Conservation (phyloP, 2,329 filamentous ascomycete genomes). For the Paracamarosporium sp. region DNA sequence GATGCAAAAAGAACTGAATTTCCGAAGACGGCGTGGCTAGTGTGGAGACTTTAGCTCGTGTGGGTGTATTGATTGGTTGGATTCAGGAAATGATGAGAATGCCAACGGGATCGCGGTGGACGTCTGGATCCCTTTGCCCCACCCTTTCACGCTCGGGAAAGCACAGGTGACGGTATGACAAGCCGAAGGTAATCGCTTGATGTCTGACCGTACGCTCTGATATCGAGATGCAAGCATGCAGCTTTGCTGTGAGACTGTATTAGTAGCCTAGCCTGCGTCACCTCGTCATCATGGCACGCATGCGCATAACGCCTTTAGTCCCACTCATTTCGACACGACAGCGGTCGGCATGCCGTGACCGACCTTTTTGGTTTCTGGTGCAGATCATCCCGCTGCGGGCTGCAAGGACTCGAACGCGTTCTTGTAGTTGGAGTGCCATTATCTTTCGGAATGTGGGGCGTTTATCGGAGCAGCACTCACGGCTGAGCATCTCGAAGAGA, state of each 20-base stretch:
- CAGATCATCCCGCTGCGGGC: slow-evolving; percentile 9
- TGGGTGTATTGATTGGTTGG: slow-evolving; percentile 13
- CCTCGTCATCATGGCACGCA: slow-evolving; percentile 26
- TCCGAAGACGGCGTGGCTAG: slow-evolving; percentile 5
- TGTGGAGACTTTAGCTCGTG: background rate
- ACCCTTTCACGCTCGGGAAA: background rate
- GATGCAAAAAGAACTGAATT: background rate
- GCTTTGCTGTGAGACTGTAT: slow-evolving; percentile 13
- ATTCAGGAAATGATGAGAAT: slow-evolving; percentile 6
- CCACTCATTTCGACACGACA: slow-evolving; percentile 25
- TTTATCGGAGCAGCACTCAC: background rate
- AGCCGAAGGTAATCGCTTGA: background rate
- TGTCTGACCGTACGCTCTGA: background rate
- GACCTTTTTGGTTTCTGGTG: slow-evolving; percentile 22
- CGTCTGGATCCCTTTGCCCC: background rate
- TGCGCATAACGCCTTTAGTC: slow-evolving; percentile 20
- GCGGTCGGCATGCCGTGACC: slow-evolving; percentile 23
- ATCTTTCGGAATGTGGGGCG: slow-evolving; percentile 1
- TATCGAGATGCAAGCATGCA: slow-evolving; percentile 7
- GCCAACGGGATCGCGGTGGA: background rate
- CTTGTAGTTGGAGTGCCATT: background rate
- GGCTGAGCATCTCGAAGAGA: background rate
- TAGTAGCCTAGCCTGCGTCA: slow-evolving; percentile 23
- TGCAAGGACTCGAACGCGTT: background rate
- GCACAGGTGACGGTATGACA: background rate